phyloP scores from a whole-genome alignment of 331 rosid genomes.

The Rosa hybrid region DNA sequence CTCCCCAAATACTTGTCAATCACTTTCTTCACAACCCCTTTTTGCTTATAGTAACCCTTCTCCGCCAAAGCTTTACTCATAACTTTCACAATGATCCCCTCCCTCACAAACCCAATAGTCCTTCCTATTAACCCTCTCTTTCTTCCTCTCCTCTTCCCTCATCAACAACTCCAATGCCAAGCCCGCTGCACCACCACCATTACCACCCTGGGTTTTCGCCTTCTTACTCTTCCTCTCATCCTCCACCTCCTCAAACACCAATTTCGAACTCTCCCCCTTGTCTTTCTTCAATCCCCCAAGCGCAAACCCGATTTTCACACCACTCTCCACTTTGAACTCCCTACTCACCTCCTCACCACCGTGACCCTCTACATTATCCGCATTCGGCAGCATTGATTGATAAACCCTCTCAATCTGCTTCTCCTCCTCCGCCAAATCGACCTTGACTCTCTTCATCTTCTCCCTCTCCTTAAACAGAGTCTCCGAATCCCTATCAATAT shows the following conservation, averaged over 20 bases:
- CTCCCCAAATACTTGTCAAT: conserved; percentile 82
- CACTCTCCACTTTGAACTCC: conserved; percentile 65
- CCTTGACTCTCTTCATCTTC: conserved; percentile 63
- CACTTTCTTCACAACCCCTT: conserved; percentile 76
- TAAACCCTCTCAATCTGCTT: conserved; percentile 80
- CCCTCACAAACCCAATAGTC: conserved; percentile 88
- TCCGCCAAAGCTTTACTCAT: conserved; percentile 88
- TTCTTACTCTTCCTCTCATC: conserved; percentile 41
- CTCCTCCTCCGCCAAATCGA: conserved; percentile 76
- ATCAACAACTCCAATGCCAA: conserved; percentile 70
- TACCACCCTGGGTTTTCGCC: conserved; percentile 36
- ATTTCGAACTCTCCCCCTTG: conserved; percentile 41
- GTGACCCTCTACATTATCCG: conserved; percentile 34
- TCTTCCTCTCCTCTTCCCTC: conserved; percentile 81
- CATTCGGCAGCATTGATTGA: conserved; percentile 36
- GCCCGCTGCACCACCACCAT: conserved; percentile 33
- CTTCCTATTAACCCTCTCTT: conserved; percentile 75
- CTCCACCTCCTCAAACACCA: conserved; percentile 65
- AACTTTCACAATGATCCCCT: conserved; percentile 83
- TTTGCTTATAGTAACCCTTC: conserved; percentile 85
- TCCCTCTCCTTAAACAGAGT: conserved; percentile 74
- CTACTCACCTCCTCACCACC: conserved; percentile 35
- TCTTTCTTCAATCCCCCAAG: conserved; percentile 64
- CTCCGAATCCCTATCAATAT: conserved; percentile 69
- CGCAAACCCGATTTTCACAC: conserved; percentile 74